Conservation (phyloP, 108 stramenopile species). For the Cyclotella baltica region DNA sequence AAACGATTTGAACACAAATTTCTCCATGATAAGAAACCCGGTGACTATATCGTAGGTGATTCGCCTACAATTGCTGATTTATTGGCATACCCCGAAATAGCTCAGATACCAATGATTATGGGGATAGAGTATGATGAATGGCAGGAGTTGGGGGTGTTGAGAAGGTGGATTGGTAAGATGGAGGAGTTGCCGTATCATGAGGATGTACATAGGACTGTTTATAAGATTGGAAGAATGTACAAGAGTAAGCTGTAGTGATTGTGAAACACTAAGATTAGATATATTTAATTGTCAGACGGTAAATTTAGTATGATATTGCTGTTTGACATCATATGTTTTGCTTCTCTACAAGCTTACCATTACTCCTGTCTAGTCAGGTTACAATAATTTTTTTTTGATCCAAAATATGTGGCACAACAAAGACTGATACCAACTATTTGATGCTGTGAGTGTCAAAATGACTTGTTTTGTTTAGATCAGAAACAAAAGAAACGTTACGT, state of each 20-base stretch:
- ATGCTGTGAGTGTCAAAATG: too few relatives aligned
- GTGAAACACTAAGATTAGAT: too few relatives aligned
- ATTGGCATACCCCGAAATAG: slow-evolving; percentile 25
- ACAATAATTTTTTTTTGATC: too few relatives aligned
- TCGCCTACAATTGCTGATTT: slow-evolving; percentile 24
- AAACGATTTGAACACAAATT: slow-evolving; percentile 31
- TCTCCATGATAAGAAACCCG: neutral
- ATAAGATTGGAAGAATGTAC: slow-evolving; percentile 26
- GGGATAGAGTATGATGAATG: slow-evolving; percentile 21
- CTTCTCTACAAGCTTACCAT: too few relatives aligned
- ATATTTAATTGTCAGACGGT: too few relatives aligned
- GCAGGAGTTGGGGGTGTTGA: slow-evolving; percentile 18
- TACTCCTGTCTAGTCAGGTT: too few relatives aligned
- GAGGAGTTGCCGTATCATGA: slow-evolving; percentile 20
- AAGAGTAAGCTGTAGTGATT: slow-evolving; percentile 24
- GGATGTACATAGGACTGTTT: slow-evolving; percentile 22
- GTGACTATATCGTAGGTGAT: slow-evolving; percentile 15
- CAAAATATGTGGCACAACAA: too few relatives aligned
- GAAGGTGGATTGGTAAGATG: slow-evolving; percentile 22
- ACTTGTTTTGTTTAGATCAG: too few relatives aligned
- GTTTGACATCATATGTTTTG: too few relatives aligned
- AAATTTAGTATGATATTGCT: too few relatives aligned
- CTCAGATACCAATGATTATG: slow-evolving; percentile 22
- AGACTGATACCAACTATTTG: too few relatives aligned
- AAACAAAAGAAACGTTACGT: too few relatives aligned